Conservation (phyloP, 1,139 yeast species). For the Diutina mesorugosa region DNA sequence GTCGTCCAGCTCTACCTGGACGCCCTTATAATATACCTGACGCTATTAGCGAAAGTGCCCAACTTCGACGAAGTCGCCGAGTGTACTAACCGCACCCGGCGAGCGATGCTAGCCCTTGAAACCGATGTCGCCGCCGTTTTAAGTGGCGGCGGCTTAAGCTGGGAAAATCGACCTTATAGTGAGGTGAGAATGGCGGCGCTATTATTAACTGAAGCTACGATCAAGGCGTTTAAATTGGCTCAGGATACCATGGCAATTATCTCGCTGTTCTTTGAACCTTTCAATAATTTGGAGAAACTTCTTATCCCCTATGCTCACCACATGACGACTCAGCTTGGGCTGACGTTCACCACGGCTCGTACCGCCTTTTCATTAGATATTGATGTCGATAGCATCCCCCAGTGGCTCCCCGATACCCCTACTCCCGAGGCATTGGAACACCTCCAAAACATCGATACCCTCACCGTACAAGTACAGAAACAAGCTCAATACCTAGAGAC, state of each 20-base stretch:
- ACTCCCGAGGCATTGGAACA: slow-evolving; percentile 14
- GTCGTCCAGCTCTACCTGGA: slow-evolving; percentile 26
- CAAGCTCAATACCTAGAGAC: slow-evolving; percentile 18
- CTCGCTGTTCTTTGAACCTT: slow-evolving; percentile 9
- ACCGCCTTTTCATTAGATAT: slow-evolving; percentile 4
- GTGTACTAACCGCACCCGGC: neutral
- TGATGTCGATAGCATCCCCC: slow-evolving; percentile 16
- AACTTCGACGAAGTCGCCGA: slow-evolving; percentile 28
- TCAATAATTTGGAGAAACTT: slow-evolving; percentile 26
- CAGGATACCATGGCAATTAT: neutral
- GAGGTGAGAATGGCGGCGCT: neutral
- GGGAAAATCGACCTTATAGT: neutral
- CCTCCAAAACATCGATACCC: slow-evolving; percentile 22
- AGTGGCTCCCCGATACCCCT: neutral
- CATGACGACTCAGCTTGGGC: slow-evolving; percentile 13
- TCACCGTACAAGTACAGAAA: slow-evolving; percentile 24
- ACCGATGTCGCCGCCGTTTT: neutral
- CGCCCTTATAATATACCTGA: slow-evolving; percentile 26
- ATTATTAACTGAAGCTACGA: neutral
- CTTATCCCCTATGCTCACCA: slow-evolving; percentile 22
- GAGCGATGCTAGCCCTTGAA: neutral
- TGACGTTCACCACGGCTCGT: neutral
- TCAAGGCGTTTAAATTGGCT: neutral
- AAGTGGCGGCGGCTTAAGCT: neutral
- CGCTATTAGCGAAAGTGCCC: slow-evolving; percentile 26